Evolutionary conservation across 2,329 filamentous ascomycete species (phyloP), one percentile per base, ranked within the genome.

Genomic region (Nigrograna mackinnonii): DNA sequence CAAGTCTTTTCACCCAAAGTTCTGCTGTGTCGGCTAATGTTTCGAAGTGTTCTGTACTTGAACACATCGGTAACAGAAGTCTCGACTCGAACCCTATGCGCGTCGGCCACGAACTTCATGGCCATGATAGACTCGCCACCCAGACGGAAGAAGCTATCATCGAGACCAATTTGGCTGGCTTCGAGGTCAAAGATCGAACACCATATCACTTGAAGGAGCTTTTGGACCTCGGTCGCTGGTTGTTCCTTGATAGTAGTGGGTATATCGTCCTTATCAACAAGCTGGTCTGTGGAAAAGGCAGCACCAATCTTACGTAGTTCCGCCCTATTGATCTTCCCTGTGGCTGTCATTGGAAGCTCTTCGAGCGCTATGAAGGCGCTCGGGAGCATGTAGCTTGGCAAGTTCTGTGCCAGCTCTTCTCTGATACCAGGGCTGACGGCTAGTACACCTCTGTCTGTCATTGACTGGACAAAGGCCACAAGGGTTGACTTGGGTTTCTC

Each of bases 121-220:
- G 35, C 40, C 9, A 6, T 12, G 19, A 43, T 32, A 6, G 40
- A 43, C 17, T 43, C 40, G 19, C 40, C 40, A 16, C 40, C 40
- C 5, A 43, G 13, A 9, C 24, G 40, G 11, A 43, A 31, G 40
- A 43, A 43, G 32, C 26, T 43, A 17, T 43, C 40, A 39, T 43
- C 40, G n/a, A 21, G 14, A 17, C 22, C 26, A 20, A 44, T 39
- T 11, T 18, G 26, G 4, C 40, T 22, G 13, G 19, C 13, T 20
- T 44, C 30, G 5, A 33, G 22, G 14, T 5, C 21, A 19, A 44
- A 30, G 17, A 44, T 20, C n/a, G 16, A 21, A 28, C 33, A 28
- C 39, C 39, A 42, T 20, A 42, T 9, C 31, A 14, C 17, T 30
- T 31, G 32, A 13, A 42, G 13, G 6, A 13, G 32, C n/a, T 22